Conservation (phyloP, 2,329 filamentous ascomycete genomes). For the Penicillium sp. region DNA sequence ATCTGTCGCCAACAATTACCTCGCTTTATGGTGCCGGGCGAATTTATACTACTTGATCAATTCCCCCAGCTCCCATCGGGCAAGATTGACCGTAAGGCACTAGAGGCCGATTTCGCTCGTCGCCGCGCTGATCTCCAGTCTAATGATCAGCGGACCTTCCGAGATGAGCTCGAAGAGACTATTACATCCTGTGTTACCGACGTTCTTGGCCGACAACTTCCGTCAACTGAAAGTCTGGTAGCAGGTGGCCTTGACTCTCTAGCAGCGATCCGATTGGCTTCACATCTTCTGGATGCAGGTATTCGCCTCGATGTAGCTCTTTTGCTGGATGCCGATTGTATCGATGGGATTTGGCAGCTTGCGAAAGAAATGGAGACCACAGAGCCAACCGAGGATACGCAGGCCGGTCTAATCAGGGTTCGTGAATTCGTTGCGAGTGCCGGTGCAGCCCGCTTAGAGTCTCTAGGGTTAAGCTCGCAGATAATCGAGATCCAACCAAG, state of each 20-base stretch:
- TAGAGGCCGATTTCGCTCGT: constrained; percentile 57
- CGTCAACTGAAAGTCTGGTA: constrained; percentile 47
- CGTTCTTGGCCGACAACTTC: constrained; percentile 43
- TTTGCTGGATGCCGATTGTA: constrained; percentile 59
- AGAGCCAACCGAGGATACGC: constrained; percentile 22
- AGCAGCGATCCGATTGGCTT: constrained; percentile 62
- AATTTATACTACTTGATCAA: constrained; percentile 62
- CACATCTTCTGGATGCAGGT: constrained; percentile 59
- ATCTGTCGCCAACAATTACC: constrained; percentile 76
- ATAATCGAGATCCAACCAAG: constrained; percentile 56
- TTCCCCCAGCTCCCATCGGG: constrained; percentile 80
- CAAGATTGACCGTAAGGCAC: constrained; percentile 71
- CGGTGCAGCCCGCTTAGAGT: constrained; percentile 46
- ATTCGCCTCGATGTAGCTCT: constrained; percentile 59
- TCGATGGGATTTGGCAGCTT: constrained; percentile 39
- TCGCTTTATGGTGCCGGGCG: constrained; percentile 76
- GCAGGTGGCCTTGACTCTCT: constrained; percentile 67
- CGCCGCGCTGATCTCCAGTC: constrained; percentile 21
- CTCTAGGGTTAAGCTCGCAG: constrained; percentile 19
- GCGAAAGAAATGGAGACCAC: constrained; percentile 21
- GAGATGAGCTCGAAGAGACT: constrained; percentile 26
- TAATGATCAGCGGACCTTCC: constrained; percentile 13
- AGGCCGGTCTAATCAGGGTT: constrained; percentile 12
- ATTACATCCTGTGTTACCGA: constrained; percentile 46
- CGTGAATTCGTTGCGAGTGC: constrained; percentile 24